Conservation (phyloP, 768 basidiomycete species). For the Mycena rosella region DNA sequence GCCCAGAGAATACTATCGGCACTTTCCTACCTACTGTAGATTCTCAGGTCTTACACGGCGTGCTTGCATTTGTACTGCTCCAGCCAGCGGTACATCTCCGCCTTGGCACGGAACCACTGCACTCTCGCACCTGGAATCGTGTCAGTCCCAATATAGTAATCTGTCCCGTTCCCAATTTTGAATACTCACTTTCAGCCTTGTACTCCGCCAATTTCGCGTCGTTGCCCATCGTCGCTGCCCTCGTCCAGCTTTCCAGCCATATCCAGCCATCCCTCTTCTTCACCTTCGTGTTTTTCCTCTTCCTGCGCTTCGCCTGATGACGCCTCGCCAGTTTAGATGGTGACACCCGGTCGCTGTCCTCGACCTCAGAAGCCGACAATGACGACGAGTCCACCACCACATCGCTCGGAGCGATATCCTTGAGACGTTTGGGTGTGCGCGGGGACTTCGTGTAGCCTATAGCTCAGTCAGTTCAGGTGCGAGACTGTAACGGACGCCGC, state of each 20-base stretch:
- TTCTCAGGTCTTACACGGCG: too few species aligned
- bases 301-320: too few species aligned
- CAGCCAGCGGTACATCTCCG: conserved; percentile 14
- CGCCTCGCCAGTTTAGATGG: background rate
- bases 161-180: too few species aligned
- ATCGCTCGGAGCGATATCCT: conserved; percentile 10
- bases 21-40: too few species aligned
- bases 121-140: conserved; percentile 3
- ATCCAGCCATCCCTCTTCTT: conserved; percentile 19
- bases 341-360: background rate
- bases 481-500: background rate
- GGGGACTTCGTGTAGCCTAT: background rate
- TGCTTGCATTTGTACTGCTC: too few species aligned
- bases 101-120: conserved; percentile 12
- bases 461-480: background rate
- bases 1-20: too few species aligned
- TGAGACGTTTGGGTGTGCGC: conserved; percentile 7
- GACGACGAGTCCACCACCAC: background rate
- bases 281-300: conserved; percentile 1
- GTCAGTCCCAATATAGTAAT: background rate
- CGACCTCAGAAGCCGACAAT: conserved; percentile 5
- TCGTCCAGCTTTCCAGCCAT: background rate
- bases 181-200: too few species aligned
- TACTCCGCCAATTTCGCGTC: background rate
- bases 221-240: background rate